Conservation (phyloP, 495 filamentous ascomycete genomes). For the Aspergillus coremiiformis region DNA sequence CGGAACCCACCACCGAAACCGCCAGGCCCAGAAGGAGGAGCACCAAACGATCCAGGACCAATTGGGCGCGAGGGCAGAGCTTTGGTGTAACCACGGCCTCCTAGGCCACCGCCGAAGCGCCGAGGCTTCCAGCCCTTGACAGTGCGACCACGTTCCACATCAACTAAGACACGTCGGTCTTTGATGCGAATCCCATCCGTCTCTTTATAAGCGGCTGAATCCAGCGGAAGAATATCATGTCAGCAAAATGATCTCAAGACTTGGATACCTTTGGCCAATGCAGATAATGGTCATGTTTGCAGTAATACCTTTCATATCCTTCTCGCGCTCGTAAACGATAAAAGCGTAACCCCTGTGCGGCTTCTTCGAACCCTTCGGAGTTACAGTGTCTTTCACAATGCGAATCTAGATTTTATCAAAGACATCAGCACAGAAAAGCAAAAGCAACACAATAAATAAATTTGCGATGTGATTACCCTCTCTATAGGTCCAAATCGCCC, state of each 20-base stretch:
- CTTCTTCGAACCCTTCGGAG: slow-evolving; percentile 73
- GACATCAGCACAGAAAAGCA: neutral
- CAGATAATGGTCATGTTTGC: slow-evolving; percentile 4
- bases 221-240: slow-evolving; percentile 22
- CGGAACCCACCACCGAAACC: slow-evolving; percentile 61
- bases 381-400: slow-evolving; percentile 62
- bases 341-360: slow-evolving; percentile 89
- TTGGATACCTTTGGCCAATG: neutral
- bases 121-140: slow-evolving; percentile 91
- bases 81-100: slow-evolving; percentile 90
- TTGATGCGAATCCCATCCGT: slow-evolving; percentile 90
- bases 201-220: slow-evolving; percentile 70
- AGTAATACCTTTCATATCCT: slow-evolving; percentile 96
- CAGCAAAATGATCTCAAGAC: slow-evolving; percentile 20
- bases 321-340: slow-evolving; percentile 93
- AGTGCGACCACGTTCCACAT: slow-evolving; percentile 93
- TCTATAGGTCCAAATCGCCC: slow-evolving; percentile 92
- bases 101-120: slow-evolving; percentile 85
- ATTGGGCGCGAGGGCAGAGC: slow-evolving; percentile 64
- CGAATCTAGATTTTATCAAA: slow-evolving; percentile 59
- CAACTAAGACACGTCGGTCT: slow-evolving; percentile 84
- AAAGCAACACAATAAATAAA: neutral
- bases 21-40: slow-evolving; percentile 60
- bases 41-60: slow-evolving; percentile 46
- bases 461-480: slow-evolving; percentile 46